Evolutionary conservation across 495 filamentous ascomycete species (phyloP), one percentile per base, ranked within the genome.

Genomic region (Aspergillus steynii): DNA sequence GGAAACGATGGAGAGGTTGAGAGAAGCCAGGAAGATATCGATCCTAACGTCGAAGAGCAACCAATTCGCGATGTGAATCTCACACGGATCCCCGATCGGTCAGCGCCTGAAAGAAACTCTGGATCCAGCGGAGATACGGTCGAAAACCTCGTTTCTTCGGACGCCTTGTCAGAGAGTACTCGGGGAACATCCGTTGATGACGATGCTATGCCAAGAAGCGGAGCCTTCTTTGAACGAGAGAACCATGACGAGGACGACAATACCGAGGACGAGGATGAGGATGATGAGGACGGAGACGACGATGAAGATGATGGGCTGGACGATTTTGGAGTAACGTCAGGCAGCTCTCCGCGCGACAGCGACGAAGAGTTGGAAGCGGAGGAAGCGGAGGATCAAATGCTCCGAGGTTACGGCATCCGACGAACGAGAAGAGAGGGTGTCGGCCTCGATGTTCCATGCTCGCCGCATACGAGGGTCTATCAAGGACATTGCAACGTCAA

Each of bases 401-500:
- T 63, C 49, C 46, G 59, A 42, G 55, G 52, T 27, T 71, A 72
- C 59, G 66, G 68, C 1, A 59, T 73, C 2, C 74, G 77, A 55
- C 68, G 71, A 51, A 68, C 69, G 61, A 61, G 67, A 54, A 65
- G 72, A 65, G 71, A 80, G 67, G 71, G 78, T 8, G 79, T 90
- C 29, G 82, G 88, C 59, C 50, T 67, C 2, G 67, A 85, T 53
- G 79, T 83, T 14, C 85, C 88, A 3, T 85, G 85, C 62, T 79
- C 74, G 32, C 68, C 84, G 3, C 84, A 88, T 59, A 88, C 82
- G 1, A 78, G 80, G 31, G 62, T 75, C 42, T 91, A 89, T 66
- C 74, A 77, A 7, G 88, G 88, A 26, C 89, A 90, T 68, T 90
- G 88, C 75, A 92, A 92, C 58, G 78, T 88, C 54, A 84, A 85